These are phyloP conservation scores for Bidens hawaiensis DNA, from an alignment of 140 eudicot genomes.

Conservation along the genomic window DNA sequence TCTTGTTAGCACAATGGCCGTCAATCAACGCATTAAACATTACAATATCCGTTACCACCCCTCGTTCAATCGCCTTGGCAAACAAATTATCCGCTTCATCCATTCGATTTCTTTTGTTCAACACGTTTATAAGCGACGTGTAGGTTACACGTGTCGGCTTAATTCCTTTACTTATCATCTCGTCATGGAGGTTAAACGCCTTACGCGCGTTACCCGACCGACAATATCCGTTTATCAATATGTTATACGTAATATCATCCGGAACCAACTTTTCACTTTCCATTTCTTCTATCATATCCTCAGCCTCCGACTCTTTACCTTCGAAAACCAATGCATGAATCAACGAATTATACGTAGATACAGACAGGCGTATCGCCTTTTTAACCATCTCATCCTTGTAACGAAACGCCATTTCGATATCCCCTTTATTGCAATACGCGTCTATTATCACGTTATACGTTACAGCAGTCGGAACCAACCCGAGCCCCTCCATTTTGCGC, in stretches of 20 bases:
- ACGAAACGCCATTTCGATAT: conserved; percentile 54
- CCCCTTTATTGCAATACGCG: conserved; percentile 60
- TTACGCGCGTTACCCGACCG: conserved; percentile 45
- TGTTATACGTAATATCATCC: conserved; percentile 65
- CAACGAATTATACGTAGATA: conserved; percentile 57
- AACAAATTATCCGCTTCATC: conserved; percentile 60
- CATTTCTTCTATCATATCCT: conserved; percentile 59
- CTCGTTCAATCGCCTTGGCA: conserved; percentile 35
- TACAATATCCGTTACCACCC: conserved; percentile 55
- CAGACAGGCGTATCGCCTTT: conserved; percentile 42
- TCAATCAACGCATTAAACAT: conserved; percentile 70
- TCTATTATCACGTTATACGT: conserved; percentile 59
- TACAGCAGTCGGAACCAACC: conserved; percentile 49
- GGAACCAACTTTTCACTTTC: conserved; percentile 38
- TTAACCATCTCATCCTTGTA: conserved; percentile 60
- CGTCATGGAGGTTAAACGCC: conserved; percentile 60
- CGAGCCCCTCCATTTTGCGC: conserved; percentile 43
- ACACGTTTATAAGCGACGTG: conserved; percentile 60
- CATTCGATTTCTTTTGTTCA: conserved; percentile 57
- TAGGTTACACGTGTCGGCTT: conserved; percentile 61
- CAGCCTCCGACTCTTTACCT: conserved; percentile 43
- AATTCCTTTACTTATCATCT: conserved; percentile 57
- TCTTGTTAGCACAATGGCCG: conserved; percentile 68
- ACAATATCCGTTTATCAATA: conserved; percentile 68
- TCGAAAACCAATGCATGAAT: conserved; percentile 58